Percentiles rank a stretch among this genome's conserved stretches.
phyloP scores from a whole-genome alignment of 192 early-diverging fungal species.

The Phlyctochytrium planicorne region DNA sequence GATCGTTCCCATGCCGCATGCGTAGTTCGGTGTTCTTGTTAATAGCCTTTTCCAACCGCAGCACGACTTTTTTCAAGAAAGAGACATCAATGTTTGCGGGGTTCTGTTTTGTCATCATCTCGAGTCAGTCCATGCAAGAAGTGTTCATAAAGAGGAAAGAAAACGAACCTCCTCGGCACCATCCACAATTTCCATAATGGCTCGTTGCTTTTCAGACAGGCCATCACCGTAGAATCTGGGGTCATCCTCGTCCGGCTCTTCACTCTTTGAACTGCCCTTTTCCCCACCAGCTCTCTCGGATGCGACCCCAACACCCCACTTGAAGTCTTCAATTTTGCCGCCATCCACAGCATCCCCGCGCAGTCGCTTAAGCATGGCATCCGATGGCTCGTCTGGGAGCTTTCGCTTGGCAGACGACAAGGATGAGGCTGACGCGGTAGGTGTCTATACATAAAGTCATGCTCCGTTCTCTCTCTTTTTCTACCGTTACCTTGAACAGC shows the following conservation, averaged over 20 bases:
- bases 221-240: constrained; percentile 82
- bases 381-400: constrained; percentile 19
- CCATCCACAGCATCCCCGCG: constrained; percentile 41
- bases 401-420: constrained; percentile 23
- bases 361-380: constrained; percentile 28
- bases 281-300: neutral
- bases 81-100: constrained; percentile 64
- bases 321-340: constrained; percentile 16
- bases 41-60: constrained; percentile 82
- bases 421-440: no score
- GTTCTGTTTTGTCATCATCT: constrained; percentile 1
- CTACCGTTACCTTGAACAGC: no score
- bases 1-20: constrained; percentile 72
- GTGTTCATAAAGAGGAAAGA: constrained; percentile 14
- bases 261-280: neutral
- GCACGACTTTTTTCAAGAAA: constrained; percentile 71
- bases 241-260: constrained; percentile 50
- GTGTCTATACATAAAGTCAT: no score
- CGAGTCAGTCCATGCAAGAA: neutral
- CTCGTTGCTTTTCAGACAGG: constrained; percentile 71
- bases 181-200: constrained; percentile 81
- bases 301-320: neutral
- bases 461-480: no score
- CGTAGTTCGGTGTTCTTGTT: constrained; percentile 87
- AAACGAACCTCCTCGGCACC: constrained; percentile 77